Percentiles rank a stretch among this genome's conserved stretches.
Evolutionary conservation across 176 grass and related monocot genomes (phyloP).

Genomic region (Dactylis glomerata): DNA sequence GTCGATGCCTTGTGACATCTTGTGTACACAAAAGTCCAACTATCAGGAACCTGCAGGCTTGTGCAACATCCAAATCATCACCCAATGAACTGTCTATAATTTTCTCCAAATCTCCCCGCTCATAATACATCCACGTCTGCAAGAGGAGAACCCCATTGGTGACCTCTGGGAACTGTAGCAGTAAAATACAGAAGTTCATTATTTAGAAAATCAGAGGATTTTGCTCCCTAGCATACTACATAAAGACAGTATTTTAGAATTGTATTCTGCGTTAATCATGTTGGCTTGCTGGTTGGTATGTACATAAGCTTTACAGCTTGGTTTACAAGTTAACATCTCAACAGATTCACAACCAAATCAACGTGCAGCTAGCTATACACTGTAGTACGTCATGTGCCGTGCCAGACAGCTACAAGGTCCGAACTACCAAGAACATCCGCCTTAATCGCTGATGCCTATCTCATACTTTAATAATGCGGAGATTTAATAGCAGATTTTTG

Average conservation of each 20-base stretch:
- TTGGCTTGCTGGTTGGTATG: background rate
- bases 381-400: background rate
- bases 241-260: background rate
- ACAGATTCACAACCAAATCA: background rate
- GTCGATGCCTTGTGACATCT: slow-evolving; percentile 60
- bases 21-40: slow-evolving; percentile 83
- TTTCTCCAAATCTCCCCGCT: slow-evolving; percentile 48
- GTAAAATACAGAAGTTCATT: slow-evolving; percentile 38
- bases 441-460: background rate
- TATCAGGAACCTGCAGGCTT: slow-evolving; percentile 70
- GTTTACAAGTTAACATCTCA: background rate
- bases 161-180: slow-evolving; percentile 55
- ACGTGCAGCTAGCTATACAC: background rate
- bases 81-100: slow-evolving; percentile 60
- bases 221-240: slow-evolving; percentile 8
- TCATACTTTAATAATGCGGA: background rate
- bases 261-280: background rate
- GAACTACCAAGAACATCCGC: background rate
- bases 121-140: slow-evolving; percentile 79
- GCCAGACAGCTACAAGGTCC: background rate
- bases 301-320: background rate
- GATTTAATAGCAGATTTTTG: no score
- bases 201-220: slow-evolving; percentile 33
- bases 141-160: slow-evolving; percentile 70
- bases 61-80: slow-evolving; percentile 52